A percentile compares a stretch with the other conserved stretches of the same genome.
Conservation (phyloP, 1,284 basidiomycete species). For the Grifola frondosa region DNA sequence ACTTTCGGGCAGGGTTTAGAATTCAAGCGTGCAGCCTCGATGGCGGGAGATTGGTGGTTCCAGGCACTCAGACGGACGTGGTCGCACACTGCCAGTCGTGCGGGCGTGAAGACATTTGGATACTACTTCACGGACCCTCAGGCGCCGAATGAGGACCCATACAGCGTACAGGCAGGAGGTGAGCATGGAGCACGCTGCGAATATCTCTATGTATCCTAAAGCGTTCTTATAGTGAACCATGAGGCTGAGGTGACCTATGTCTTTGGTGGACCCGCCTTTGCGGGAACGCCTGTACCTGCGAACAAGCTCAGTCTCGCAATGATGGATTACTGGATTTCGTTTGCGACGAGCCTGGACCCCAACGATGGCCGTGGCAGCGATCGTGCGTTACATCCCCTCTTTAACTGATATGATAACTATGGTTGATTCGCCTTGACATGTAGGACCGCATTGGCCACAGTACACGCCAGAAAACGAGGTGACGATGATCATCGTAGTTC, state of each 20-base stretch:
- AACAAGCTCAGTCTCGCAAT: constrained; percentile 37
- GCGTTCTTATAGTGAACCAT: constrained; percentile 46
- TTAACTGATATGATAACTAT: not conserved
- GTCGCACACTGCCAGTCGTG: constrained; percentile 37
- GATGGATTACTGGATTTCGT: constrained; percentile 55
- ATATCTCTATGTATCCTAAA: too few species aligned
- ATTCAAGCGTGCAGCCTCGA: constrained; percentile 46
- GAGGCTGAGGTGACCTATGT: constrained; percentile 42
- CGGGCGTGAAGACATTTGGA: constrained; percentile 43
- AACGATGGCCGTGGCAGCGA: constrained; percentile 45
- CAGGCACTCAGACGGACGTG: constrained; percentile 41
- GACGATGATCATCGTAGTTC: too few species aligned
- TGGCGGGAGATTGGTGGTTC: constrained; percentile 44
- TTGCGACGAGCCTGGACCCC: constrained; percentile 46
- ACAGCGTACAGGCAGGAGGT: too few species aligned
- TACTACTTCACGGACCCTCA: constrained; percentile 51
- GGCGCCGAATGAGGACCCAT: too few species aligned
- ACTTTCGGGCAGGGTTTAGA: constrained; percentile 45
- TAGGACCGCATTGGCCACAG: constrained; percentile 15
- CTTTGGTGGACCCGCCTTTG: constrained; percentile 30
- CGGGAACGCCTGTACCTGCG: too few species aligned
- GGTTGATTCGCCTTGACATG: too few species aligned
- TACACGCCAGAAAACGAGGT: constrained; percentile 9
- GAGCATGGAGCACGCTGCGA: too few species aligned
- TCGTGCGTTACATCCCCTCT: constrained; percentile 28